Evolutionary conservation across 495 filamentous ascomycete species (phyloP).

Genomic region (Talaromyces nanjingensis): DNA sequence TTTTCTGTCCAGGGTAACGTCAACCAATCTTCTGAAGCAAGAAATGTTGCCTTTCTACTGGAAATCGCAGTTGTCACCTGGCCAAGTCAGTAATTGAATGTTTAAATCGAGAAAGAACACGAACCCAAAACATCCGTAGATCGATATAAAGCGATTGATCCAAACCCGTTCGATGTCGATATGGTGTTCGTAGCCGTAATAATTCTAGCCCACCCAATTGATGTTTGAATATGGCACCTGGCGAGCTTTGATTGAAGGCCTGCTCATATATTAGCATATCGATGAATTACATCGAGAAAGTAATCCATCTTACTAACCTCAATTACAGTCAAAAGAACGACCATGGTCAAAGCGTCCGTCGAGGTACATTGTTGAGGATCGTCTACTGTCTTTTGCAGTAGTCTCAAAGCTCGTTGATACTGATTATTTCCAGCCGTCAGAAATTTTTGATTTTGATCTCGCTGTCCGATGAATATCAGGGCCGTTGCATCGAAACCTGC

Average conservation of each 20-base stretch:
- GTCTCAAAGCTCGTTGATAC: slow-evolving; percentile 15
- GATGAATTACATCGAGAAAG: background rate
- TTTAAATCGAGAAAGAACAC: background rate
- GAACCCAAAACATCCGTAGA: slow-evolving; percentile 22
- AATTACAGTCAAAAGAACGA: slow-evolving; percentile 19
- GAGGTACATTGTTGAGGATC: slow-evolving; percentile 14
- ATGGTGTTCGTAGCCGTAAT: slow-evolving; percentile 17
- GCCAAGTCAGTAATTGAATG: background rate
- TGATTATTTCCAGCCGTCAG: slow-evolving; percentile 15
- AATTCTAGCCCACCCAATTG: slow-evolving; percentile 21
- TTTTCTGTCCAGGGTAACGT: slow-evolving; percentile 18
- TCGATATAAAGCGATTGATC: slow-evolving; percentile 23
- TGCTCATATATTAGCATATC: background rate
- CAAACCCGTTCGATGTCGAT: slow-evolving; percentile 20
- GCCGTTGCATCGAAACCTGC: slow-evolving; percentile 21
- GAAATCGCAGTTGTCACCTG: slow-evolving; percentile 21
- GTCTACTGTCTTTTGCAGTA: slow-evolving; percentile 16
- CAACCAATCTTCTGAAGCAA: slow-evolving; percentile 19
- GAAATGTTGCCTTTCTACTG: slow-evolving; percentile 17
- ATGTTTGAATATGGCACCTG: slow-evolving; percentile 18
- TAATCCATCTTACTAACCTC: slow-evolving; percentile 13
- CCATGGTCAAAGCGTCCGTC: slow-evolving; percentile 18
- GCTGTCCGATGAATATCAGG: slow-evolving; percentile 18
- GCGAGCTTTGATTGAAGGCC: slow-evolving; percentile 22
- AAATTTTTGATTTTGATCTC: slow-evolving; percentile 14